A percentile compares a stretch with the other conserved stretches of the same genome.
phyloP scores from a whole-genome alignment of 148 eudicot species.

The Fagopyrum homotropicum region DNA sequence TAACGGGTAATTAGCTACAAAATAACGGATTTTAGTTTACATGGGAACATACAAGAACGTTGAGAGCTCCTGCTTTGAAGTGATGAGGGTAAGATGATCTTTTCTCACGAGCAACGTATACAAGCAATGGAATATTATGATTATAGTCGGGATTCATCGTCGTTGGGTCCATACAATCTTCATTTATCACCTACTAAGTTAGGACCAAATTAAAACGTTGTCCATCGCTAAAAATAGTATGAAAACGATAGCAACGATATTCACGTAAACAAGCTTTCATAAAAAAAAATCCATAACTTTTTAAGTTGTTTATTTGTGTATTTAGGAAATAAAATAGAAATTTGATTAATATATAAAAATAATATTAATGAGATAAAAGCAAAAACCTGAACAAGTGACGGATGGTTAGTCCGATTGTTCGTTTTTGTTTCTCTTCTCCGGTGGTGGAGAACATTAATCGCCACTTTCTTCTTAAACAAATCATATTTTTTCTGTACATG shows the following conservation, averaged over 20 bases:
- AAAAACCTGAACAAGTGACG: not conserved
- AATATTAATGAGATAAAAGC: not conserved
- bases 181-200: not conserved
- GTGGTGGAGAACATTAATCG: not conserved
- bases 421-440: slow-evolving; percentile 5
- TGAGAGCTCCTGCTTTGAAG: slow-evolving; percentile 64
- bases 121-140: slow-evolving; percentile 38
- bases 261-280: too few relatives aligned
- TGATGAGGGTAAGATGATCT: slow-evolving; percentile 51
- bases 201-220: too few relatives aligned
- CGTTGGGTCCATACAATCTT: not conserved
- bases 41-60: slow-evolving; percentile 34
- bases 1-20: too few relatives aligned
- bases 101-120: slow-evolving; percentile 52
- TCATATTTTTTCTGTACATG: slow-evolving; percentile 17
- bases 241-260: too few relatives aligned
- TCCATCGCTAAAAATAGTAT: too few relatives aligned
- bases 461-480: slow-evolving; percentile 15
- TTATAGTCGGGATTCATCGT: not conserved
- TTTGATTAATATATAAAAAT: too few relatives aligned
- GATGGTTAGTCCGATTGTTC: slow-evolving; percentile 6
- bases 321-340: too few relatives aligned
- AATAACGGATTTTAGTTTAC: too few relatives aligned
- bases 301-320: too few relatives aligned
- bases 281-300: too few relatives aligned